These are phyloP conservation scores for Poronia punctata DNA, from an alignment of 495 filamentous ascomycete genomes.

Conservation along the genomic window DNA sequence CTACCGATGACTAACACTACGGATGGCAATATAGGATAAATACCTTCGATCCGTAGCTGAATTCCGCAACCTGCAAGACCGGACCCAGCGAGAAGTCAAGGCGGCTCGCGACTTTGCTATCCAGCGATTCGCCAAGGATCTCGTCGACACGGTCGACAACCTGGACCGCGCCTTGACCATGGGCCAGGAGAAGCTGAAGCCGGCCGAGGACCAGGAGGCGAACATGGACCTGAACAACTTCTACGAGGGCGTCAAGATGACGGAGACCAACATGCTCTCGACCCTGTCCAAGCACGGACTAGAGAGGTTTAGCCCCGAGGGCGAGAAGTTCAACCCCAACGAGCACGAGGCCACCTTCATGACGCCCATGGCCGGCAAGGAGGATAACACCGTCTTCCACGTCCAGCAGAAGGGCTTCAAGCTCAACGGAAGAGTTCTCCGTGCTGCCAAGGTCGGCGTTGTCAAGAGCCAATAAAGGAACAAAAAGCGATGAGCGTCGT, in stretches of 20 bases:
- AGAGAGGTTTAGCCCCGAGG: conserved; percentile 75
- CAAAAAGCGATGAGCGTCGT: background rate
- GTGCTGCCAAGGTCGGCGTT: conserved; percentile 93
- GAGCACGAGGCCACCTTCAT: conserved; percentile 94
- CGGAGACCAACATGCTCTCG: conserved; percentile 76
- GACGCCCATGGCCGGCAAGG: conserved; percentile 72
- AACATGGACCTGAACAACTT: conserved; percentile 69
- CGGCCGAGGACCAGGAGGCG: conserved; percentile 45
- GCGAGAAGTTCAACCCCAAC: conserved; percentile 87
- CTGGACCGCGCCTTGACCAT: conserved; percentile 90
- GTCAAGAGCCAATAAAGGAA: conserved; percentile 51
- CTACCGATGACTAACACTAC: conserved; percentile 10
- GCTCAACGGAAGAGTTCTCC: conserved; percentile 81
- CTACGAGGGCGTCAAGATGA: conserved; percentile 89
- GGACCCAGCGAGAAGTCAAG: conserved; percentile 86
- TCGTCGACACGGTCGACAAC: conserved; percentile 92
- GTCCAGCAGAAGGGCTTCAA: conserved; percentile 92
- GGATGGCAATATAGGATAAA: conserved; percentile 59
- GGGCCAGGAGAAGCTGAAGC: conserved; percentile 59
- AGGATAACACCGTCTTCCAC: conserved; percentile 84
- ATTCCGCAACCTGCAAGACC: conserved; percentile 94
- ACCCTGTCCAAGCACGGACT: conserved; percentile 91
- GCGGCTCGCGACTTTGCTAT: conserved; percentile 85
- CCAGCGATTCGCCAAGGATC: conserved; percentile 87
- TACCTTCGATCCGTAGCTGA: conserved; percentile 90